A percentile compares a stretch with the other conserved stretches of the same genome.
These are phyloP conservation scores for Leishmania gerbilli DNA, from an alignment of 208 protist genomes.

Conservation along the genomic window DNA sequence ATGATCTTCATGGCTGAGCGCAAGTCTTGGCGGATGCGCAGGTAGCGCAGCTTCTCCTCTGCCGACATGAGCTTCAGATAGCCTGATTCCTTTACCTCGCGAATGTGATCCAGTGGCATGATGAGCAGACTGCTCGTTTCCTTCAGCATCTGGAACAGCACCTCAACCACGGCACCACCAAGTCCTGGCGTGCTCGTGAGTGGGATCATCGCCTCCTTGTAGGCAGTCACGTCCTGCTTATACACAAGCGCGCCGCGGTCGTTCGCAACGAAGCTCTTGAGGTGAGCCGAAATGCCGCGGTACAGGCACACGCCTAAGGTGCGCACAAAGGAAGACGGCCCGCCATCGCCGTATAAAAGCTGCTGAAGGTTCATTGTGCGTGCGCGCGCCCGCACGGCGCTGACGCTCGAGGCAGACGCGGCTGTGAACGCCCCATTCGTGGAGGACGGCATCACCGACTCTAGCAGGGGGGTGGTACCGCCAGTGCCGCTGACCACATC, in stretches of 20 bases:
- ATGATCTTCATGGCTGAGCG: slow-evolving; percentile 64
- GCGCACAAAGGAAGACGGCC: slow-evolving; percentile 81
- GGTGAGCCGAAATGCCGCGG: slow-evolving; percentile 71
- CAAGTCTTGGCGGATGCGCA: slow-evolving; percentile 82
- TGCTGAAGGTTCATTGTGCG: slow-evolving; percentile 83
- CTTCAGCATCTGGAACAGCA: slow-evolving; percentile 81
- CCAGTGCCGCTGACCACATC: slow-evolving; percentile 7
- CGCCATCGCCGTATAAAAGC: slow-evolving; percentile 83
- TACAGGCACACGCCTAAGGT: slow-evolving; percentile 87
- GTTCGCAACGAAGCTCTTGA: slow-evolving; percentile 72
- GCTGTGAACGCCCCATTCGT: neutral
- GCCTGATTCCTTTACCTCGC: slow-evolving; percentile 80
- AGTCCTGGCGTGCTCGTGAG: slow-evolving; percentile 73
- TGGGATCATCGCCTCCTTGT: slow-evolving; percentile 81
- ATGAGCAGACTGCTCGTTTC: slow-evolving; percentile 84
- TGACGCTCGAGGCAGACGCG: slow-evolving; percentile 22
- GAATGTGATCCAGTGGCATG: slow-evolving; percentile 85
- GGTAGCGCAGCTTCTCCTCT: slow-evolving; percentile 79
- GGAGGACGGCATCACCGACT: neutral
- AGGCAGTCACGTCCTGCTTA: slow-evolving; percentile 90
- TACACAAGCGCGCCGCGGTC: slow-evolving; percentile 82
- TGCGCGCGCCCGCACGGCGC: slow-evolving; percentile 60
- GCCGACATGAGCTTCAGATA: slow-evolving; percentile 69
- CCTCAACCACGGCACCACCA: slow-evolving; percentile 80
- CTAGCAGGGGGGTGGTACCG: neutral